These are phyloP conservation scores for Phytophthora hibernalis DNA, from an alignment of 352 stramenopile genomes.

Conservation along the genomic window DNA sequence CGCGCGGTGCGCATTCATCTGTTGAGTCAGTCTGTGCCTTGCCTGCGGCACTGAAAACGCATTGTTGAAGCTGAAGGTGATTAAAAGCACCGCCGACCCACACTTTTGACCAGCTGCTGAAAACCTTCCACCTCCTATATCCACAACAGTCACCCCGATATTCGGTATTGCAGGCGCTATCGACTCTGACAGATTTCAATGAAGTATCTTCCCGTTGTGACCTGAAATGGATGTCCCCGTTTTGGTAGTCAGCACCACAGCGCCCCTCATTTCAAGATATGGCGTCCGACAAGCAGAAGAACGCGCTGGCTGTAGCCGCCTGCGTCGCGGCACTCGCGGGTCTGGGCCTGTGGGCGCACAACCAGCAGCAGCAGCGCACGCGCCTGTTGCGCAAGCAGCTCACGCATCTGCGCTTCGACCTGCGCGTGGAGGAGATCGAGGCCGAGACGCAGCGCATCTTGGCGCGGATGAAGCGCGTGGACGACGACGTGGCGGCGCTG, in stretches of 20 bases:
- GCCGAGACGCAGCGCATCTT: constrained; percentile 70
- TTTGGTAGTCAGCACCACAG: neutral
- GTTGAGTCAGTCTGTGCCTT: neutral
- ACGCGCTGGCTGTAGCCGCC: constrained; percentile 58
- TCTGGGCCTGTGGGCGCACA: constrained; percentile 55
- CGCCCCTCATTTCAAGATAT: constrained; percentile 40
- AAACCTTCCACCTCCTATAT: too few relatives aligned
- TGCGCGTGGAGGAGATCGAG: constrained; percentile 80
- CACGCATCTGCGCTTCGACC: constrained; percentile 75
- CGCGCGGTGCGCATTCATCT: neutral
- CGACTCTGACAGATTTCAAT: too few relatives aligned
- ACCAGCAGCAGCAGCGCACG: constrained; percentile 56
- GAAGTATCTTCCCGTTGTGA: too few relatives aligned
- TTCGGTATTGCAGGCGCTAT: too few relatives aligned
- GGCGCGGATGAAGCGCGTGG: constrained; percentile 66
- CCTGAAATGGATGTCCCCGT: neutral
- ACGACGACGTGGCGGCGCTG: constrained; percentile 74
- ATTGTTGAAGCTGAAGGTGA: neutral
- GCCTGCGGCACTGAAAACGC: too few relatives aligned
- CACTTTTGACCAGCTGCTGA: too few relatives aligned
- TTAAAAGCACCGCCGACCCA: neutral
- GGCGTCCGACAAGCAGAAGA: constrained; percentile 67
- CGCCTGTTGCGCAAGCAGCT: constrained; percentile 56
- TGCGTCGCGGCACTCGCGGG: constrained; percentile 55
- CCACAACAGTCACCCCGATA: too few relatives aligned